These are phyloP conservation scores for Boletus vermiculosoides DNA, from an alignment of 768 basidiomycete genomes.

Conservation along the genomic window DNA sequence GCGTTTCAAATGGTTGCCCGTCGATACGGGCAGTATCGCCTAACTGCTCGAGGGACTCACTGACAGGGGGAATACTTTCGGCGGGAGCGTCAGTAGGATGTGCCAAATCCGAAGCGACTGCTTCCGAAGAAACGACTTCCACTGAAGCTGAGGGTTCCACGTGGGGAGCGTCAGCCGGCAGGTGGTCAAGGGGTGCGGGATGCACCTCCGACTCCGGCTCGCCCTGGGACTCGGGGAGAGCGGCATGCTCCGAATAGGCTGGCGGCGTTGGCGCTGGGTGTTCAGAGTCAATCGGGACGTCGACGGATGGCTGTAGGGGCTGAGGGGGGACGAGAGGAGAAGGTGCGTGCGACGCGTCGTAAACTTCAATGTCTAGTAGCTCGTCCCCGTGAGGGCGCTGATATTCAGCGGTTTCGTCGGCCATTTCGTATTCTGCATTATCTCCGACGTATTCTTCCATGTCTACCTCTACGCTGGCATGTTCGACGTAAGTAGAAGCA, in stretches of 20 bases:
- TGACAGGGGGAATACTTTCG: conserved; percentile 4
- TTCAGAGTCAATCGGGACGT: conserved; percentile 20
- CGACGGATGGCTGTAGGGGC: conserved; percentile 14
- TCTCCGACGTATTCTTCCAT: conserved; percentile 57
- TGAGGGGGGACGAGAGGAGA: conserved; percentile 27
- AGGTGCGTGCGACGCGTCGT: conserved; percentile 36
- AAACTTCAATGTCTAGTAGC: conserved; percentile 40
- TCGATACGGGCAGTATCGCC: conserved; percentile 4
- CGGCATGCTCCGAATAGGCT: conserved; percentile 4
- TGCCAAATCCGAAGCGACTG: background rate
- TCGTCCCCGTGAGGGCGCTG: conserved; percentile 26
- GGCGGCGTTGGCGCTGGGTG: background rate
- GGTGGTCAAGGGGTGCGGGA: conserved; percentile 15
- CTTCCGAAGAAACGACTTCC: conserved; percentile 10
- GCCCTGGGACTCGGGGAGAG: conserved; percentile 3
- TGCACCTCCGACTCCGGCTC: conserved; percentile 15
- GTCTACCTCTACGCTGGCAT: conserved; percentile 57
- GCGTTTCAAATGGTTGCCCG: conserved; percentile 9
- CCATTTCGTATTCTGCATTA: conserved; percentile 49
- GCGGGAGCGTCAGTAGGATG: conserved; percentile 10
- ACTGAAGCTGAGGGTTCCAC: conserved; percentile 14
- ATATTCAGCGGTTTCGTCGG: conserved; percentile 33
- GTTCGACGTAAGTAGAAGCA: conserved; percentile 27
- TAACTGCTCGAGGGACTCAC: conserved; percentile 23
- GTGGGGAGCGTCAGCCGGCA: conserved; percentile 14